Evolutionary conservation across 2,329 filamentous ascomycete genomes (phyloP).

Genomic region (Trichoderma sp.): DNA sequence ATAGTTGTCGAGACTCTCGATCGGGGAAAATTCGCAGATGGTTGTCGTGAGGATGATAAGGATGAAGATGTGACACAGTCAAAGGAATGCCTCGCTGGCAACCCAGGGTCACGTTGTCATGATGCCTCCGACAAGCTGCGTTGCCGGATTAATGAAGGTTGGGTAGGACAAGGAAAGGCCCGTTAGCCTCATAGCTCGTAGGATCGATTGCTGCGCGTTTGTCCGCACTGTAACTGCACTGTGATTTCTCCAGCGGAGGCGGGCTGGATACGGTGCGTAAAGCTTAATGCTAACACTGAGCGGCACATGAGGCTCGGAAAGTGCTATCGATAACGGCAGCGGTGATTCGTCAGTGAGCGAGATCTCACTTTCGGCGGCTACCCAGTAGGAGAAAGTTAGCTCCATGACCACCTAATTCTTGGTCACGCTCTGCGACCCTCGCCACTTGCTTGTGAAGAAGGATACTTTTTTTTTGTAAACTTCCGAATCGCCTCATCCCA

Average conservation of each 20-base stretch:
- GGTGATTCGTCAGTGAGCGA: neutral
- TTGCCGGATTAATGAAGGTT: slow-evolving; percentile 13
- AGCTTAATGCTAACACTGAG: neutral
- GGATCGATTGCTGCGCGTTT: slow-evolving; percentile 19
- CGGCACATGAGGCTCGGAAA: slow-evolving; percentile 22
- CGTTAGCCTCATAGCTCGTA: slow-evolving; percentile 5
- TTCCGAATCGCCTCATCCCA: neutral
- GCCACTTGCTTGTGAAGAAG: neutral
- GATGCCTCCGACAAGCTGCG: slow-evolving; percentile 17
- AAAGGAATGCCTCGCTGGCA: slow-evolving; percentile 22
- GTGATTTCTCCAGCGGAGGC: neutral
- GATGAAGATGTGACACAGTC: slow-evolving; percentile 2
- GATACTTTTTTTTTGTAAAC: neutral
- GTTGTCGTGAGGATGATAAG: neutral
- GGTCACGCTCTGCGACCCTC: neutral
- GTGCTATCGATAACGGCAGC: slow-evolving; percentile 20
- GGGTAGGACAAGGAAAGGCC: slow-evolving; percentile 15
- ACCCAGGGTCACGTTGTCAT: slow-evolving; percentile 21
- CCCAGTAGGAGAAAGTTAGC: neutral
- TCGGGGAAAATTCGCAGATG: neutral
- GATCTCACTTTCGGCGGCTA: neutral
- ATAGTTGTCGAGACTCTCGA: neutral
- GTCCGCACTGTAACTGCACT: slow-evolving; percentile 7
- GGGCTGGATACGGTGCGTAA: neutral
- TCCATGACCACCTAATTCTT: neutral